Base-by-base conservation (phyloP, 225 moss, liverwort and hornwort genomes). In the Physcomitrellopsis africana region DNA sequence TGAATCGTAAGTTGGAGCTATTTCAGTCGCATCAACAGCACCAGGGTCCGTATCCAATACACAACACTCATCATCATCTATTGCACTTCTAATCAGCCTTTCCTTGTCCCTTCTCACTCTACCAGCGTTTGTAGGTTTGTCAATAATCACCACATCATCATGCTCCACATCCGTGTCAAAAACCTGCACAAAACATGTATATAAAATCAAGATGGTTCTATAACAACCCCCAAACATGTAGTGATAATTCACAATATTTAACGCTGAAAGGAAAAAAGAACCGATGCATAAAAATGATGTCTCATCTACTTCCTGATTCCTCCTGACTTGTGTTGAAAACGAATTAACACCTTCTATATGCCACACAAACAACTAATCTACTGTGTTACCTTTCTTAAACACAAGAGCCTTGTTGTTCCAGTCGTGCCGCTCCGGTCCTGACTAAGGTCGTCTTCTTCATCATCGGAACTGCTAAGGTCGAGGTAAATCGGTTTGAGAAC, bases 41-140 rank as follows among this genome's bases (percentile, higher is more conserved):
- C 54, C 46, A 43, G 82, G 82, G 65, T 82, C 82, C 16, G 22
- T n/a, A 47, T 82, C 82, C 74, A 82, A 57, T 14, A 82, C 79
- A 24, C 82, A 75, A 42, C 78, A 82, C 24, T 82, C 82, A 17
- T 82, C 82, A 27, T 82, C 78, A 49, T 82, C 82, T 18, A 32
- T 65, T 48, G 63, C 73, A 59, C 49, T 68, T 45, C 65, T 74
- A 43, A 60, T 59, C 19, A 49, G 32, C 14, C 73, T 64, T 16
- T 23, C 58, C 56, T 74, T 82, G 52, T 74, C 65, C 65, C 70
- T 78, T 29, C 63, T 73, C 51, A 43, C 51, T 37, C 9, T 42
- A 7, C 60, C 70, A 60, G 32, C 27, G 3, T 44, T 43, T n/a
- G 27, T 29, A n/a, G 78, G 75, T 42, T 70, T 79, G 26, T 82